phyloP scores from a whole-genome alignment of 257 asterid species.

The Forsythia suspensa region DNA sequence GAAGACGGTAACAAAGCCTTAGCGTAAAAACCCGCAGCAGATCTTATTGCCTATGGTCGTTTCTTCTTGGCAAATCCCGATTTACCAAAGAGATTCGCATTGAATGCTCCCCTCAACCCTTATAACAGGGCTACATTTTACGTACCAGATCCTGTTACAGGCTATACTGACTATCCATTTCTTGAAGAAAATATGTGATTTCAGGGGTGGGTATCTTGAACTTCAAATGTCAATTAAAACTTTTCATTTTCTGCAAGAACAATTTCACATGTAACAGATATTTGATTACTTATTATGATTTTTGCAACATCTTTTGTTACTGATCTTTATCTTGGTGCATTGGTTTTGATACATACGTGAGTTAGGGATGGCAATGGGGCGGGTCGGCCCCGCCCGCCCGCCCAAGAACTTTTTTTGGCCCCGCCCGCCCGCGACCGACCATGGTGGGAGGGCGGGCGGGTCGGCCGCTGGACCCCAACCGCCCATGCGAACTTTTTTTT shows the following conservation, averaged over 20 bases:
- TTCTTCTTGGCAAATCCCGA: conserved; percentile 69
- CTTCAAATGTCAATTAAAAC: background rate
- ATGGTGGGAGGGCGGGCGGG: too few relatives aligned
- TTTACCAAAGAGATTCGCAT: conserved; percentile 54
- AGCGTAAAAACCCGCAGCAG: conserved; percentile 53
- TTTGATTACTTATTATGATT: background rate
- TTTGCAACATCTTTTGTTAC: background rate
- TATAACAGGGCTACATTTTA: conserved; percentile 62
- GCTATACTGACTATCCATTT: conserved; percentile 78
- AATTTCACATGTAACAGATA: background rate
- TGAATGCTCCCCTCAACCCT: conserved; percentile 58
- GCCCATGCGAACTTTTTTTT: too few relatives aligned
- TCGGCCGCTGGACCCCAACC: too few relatives aligned
- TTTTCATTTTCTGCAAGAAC: background rate
- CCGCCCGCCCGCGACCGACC: too few relatives aligned
- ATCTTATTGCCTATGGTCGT: conserved; percentile 66
- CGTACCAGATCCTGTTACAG: conserved; percentile 51
- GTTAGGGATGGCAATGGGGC: too few relatives aligned
- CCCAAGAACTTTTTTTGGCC: too few relatives aligned
- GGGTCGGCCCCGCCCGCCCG: too few relatives aligned
- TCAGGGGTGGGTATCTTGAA: background rate
- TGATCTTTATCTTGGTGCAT: background rate
- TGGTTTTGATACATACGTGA: background rate
- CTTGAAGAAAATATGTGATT: conserved; percentile 44
- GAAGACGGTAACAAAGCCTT: conserved; percentile 63